Percentiles rank a stretch among this genome's conserved stretches.
Conservation (phyloP, 768 basidiomycete genomes). For the Hortiboletus flavorubellus region DNA sequence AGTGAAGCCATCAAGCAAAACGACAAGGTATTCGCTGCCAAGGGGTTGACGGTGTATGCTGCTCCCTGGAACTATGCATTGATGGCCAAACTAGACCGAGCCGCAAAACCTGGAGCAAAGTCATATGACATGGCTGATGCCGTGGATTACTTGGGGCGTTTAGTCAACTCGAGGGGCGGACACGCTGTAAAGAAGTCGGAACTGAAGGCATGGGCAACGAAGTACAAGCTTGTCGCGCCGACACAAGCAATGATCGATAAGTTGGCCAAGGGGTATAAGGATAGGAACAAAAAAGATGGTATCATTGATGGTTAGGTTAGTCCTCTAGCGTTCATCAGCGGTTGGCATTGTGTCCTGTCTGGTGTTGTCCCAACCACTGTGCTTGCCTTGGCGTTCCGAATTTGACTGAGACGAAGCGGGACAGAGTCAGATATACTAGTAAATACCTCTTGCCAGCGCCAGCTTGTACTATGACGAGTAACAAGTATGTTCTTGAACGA, state of each 20-base stretch:
- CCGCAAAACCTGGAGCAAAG: slow-evolving; percentile 2
- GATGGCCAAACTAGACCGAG: slow-evolving; percentile 11
- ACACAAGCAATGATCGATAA: background rate
- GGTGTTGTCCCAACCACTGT: background rate
- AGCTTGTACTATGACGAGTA: too few relatives aligned
- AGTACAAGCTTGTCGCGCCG: background rate
- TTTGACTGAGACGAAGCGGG: background rate
- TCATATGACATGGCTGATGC: slow-evolving; percentile 9
- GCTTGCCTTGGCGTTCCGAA: background rate
- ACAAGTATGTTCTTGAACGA: too few relatives aligned
- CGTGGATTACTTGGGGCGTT: slow-evolving; percentile 6
- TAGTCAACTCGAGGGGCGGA: background rate
- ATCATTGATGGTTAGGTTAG: background rate
- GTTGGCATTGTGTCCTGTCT: too few relatives aligned
- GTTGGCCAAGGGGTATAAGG: background rate
- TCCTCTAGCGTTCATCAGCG: background rate
- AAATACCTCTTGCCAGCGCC: too few relatives aligned
- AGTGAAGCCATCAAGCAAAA: slow-evolving; percentile 2
- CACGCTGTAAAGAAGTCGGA: slow-evolving; percentile 5
- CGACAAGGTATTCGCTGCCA: slow-evolving; percentile 1
- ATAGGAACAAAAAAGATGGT: background rate
- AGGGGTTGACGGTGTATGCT: slow-evolving; percentile 11
- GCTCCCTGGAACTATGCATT: slow-evolving; percentile 8
- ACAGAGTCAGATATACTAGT: background rate
- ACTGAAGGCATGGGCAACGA: background rate